Evolutionary conservation across 2,329 filamentous ascomycete genomes (phyloP).

Genomic region (Neurospora crassa): DNA sequence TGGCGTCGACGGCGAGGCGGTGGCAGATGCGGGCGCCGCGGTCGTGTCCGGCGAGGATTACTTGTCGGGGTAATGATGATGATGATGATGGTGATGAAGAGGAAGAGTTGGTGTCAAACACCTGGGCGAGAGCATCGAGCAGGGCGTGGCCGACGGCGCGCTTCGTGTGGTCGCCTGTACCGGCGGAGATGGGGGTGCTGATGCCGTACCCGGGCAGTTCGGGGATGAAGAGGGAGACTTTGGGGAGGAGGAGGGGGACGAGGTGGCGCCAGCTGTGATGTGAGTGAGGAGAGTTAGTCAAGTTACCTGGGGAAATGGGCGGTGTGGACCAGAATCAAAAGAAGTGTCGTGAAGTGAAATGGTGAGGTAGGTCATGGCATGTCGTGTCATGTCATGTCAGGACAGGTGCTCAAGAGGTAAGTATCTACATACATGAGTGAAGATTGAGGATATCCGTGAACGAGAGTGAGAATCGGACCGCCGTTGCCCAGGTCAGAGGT

Average conservation of each 20-base stretch:
- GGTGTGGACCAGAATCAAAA: neutral
- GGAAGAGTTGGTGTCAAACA: conserved; percentile 18
- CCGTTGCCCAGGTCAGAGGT: conserved; percentile 14
- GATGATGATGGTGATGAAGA: neutral
- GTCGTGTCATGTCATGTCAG: neutral
- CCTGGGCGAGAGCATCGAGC: conserved; percentile 26
- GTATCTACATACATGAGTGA: conserved; percentile 15
- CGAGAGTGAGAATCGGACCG: conserved; percentile 27
- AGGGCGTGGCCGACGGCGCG: conserved; percentile 31
- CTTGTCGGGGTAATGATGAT: conserved; percentile 14
- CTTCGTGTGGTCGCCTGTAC: conserved; percentile 24
- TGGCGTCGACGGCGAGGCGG: conserved; percentile 33
- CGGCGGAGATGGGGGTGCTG: conserved; percentile 21
- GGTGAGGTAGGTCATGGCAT: neutral
- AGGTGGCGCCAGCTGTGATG: conserved; percentile 23
- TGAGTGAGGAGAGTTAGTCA: neutral
- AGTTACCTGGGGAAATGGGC: neutral
- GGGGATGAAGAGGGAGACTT: conserved; percentile 35
- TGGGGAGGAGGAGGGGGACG: conserved; percentile 26
- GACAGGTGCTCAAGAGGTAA: neutral
- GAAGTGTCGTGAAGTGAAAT: neutral
- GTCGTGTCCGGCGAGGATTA: conserved; percentile 40
- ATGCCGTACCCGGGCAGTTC: conserved; percentile 38
- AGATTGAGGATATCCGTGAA: conserved; percentile 37
- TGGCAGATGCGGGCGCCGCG: conserved; percentile 39